phyloP scores from a whole-genome alignment of 352 stramenopile species.

The Phytophthora fragariaefolia region DNA sequence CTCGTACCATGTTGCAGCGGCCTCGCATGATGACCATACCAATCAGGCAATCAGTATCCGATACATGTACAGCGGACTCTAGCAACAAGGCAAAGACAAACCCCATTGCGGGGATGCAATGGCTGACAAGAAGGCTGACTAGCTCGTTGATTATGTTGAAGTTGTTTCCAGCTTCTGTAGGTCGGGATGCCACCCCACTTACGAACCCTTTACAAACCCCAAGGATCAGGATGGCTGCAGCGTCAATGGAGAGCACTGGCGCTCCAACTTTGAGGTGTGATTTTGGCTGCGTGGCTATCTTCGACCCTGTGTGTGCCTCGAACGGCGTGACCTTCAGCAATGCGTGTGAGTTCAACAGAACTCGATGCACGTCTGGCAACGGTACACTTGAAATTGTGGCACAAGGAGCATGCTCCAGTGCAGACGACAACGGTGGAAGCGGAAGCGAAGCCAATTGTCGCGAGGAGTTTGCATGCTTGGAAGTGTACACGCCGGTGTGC shows the following conservation, averaged over 20 bases:
- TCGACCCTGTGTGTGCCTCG: slow-evolving; percentile 60
- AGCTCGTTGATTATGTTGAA: slow-evolving; percentile 25
- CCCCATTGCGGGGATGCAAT: background rate
- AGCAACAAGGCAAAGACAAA: too few relatives aligned
- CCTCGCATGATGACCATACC: background rate
- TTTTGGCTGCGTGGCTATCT: slow-evolving; percentile 29
- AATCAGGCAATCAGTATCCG: background rate
- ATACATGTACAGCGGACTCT: too few relatives aligned
- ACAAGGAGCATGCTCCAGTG: slow-evolving; percentile 33
- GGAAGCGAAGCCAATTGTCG: slow-evolving; percentile 7
- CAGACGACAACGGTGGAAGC: slow-evolving; percentile 1
- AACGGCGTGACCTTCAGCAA: slow-evolving; percentile 63
- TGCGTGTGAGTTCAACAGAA: slow-evolving; percentile 53
- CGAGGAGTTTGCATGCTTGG: slow-evolving; percentile 36
- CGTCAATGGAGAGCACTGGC: background rate
- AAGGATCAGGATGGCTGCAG: background rate
- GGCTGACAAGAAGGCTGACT: background rate
- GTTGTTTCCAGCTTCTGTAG: slow-evolving; percentile 1
- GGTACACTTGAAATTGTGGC: slow-evolving; percentile 34
- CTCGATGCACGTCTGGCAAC: slow-evolving; percentile 38
- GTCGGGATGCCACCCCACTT: slow-evolving; percentile 8
- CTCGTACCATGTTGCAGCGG: background rate
- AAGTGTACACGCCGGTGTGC: slow-evolving; percentile 45
- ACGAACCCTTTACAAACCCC: slow-evolving; percentile 3
- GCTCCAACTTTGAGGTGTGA: slow-evolving; percentile 15